Base-by-base conservation (phyloP, 2,329 filamentous ascomycete genomes). In the Exophiala mesophila region DNA sequence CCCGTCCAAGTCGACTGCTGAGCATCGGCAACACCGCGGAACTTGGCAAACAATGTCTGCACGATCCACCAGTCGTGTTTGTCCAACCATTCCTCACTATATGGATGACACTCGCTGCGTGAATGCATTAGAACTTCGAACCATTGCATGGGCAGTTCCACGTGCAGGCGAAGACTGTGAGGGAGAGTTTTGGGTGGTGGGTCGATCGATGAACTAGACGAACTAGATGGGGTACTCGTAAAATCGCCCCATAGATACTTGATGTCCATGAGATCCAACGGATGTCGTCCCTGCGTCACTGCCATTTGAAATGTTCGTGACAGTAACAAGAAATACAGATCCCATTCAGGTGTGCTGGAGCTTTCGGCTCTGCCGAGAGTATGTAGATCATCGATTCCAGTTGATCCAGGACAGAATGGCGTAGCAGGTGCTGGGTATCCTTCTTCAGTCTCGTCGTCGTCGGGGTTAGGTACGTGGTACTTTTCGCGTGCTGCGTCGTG, bases 11-110 rank as follows among this genome's bases (percentile, higher is more conserved):
- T 75, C 49, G 78, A 88, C 54, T 92, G 82, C 28, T 86, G 78
- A 3, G 89, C 90, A 2, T 88, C 94, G 0, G 92, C 92, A 0
- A 89, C 95, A 39, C 88, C 92, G 17, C 92, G 79, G 63, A 96
- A 94, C 62, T 97, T 97, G 52, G 85, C 80, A 62, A 90, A 94
- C 4, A 96, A 73, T 0, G 88, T 95, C 65, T 97, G 95, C 58
- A 94, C 76, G 12, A 96, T 76, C 70, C 70, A 73, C 34, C 65
- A 70, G 45, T 73, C 70, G 49, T 66, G 70, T 9, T 52, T 57
- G 1, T 53, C 46, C 5, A 72, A 53, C 26, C 56, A 57, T 2
- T 31, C 13, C 2, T 53, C 34, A 18, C 65, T 65, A 55, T 80
- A 82, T 12, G 78, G 76, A 54, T 80, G 74, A 35, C 80, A 65